Evolutionary conservation across 768 basidiomycete genomes (phyloP).

Genomic region (Tylopilus rubrobrunneus): DNA sequence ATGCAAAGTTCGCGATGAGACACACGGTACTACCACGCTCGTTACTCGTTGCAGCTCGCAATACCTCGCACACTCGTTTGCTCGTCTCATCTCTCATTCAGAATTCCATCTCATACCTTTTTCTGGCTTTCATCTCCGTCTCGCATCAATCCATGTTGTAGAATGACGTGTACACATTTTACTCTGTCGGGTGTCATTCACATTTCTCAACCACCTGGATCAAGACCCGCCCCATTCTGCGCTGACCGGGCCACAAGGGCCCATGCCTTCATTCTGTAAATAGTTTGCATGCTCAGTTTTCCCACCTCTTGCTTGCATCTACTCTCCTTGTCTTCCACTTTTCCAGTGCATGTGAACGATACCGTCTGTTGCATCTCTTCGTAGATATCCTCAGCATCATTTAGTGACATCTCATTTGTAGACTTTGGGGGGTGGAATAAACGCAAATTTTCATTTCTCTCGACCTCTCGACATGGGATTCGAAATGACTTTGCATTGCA

Average conservation of each 20-base stretch:
- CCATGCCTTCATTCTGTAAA: slow-evolving; percentile 21
- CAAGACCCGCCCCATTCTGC: too few relatives aligned
- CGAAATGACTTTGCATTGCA: too few relatives aligned
- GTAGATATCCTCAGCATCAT: slow-evolving; percentile 21
- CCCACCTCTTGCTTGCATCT: not conserved
- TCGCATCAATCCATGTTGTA: slow-evolving; percentile 27
- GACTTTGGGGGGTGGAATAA: slow-evolving; percentile 16
- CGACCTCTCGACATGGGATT: too few relatives aligned
- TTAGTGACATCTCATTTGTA: slow-evolving; percentile 22
- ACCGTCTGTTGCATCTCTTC: not conserved
- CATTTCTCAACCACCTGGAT: too few relatives aligned
- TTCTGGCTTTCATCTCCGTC: slow-evolving; percentile 15
- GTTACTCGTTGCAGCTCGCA: slow-evolving; percentile 9
- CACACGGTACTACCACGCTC: slow-evolving; percentile 12
- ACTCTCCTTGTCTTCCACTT: not conserved
- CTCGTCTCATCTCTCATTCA: slow-evolving; percentile 1
- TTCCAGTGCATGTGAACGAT: slow-evolving; percentile 3
- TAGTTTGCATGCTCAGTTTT: not conserved
- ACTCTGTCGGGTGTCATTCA: slow-evolving; percentile 12
- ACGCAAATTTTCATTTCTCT: not conserved
- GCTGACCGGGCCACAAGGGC: not conserved
- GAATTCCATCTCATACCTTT: slow-evolving; percentile 6
- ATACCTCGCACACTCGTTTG: slow-evolving; percentile 11
- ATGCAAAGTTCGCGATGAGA: too few relatives aligned
- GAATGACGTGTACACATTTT: slow-evolving; percentile 32